Evolutionary conservation across 257 asterid species (phyloP).

Genomic region (Nicotiana tomentosiformis): DNA sequence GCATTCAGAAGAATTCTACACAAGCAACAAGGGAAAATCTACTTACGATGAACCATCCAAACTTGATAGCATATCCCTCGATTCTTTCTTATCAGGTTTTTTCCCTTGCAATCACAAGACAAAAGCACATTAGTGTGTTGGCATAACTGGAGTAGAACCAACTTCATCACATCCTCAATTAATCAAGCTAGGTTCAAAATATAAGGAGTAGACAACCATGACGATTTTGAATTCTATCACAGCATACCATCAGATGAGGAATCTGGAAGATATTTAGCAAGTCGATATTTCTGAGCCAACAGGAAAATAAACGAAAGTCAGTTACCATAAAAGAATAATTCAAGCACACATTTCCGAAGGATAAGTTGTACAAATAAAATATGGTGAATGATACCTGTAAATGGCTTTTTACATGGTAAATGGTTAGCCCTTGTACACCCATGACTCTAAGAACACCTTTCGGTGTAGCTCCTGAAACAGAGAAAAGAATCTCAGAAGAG

Average conservation of each 20-base stretch:
- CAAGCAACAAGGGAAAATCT: slow-evolving; percentile 5
- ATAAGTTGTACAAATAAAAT: background rate
- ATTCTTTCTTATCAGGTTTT: slow-evolving; percentile 69
- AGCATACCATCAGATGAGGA: slow-evolving; percentile 85
- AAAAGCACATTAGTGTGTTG: background rate
- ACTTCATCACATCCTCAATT: background rate
- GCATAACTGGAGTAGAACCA: background rate
- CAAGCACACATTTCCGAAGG: background rate
- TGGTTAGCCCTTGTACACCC: slow-evolving; percentile 98
- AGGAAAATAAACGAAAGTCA: slow-evolving; percentile 18
- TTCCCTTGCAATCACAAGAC: slow-evolving; percentile 43
- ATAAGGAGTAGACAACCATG: background rate
- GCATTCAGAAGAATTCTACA: background rate
- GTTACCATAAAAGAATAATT: background rate
- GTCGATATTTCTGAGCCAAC: slow-evolving; percentile 80
- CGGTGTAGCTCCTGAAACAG: slow-evolving; percentile 90
- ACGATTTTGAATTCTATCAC: background rate
- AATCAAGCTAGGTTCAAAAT: background rate
- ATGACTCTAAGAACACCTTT: slow-evolving; percentile 96
- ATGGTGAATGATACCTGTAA: slow-evolving; percentile 58
- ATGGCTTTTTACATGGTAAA: slow-evolving; percentile 98
- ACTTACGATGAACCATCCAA: slow-evolving; percentile 96
- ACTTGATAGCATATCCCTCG: slow-evolving; percentile 71
- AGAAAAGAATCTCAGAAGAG: slow-evolving; percentile 8
- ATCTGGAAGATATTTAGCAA: slow-evolving; percentile 98